Base-by-base conservation (phyloP, 768 basidiomycete genomes). In the Kondoa malvinella region DNA sequence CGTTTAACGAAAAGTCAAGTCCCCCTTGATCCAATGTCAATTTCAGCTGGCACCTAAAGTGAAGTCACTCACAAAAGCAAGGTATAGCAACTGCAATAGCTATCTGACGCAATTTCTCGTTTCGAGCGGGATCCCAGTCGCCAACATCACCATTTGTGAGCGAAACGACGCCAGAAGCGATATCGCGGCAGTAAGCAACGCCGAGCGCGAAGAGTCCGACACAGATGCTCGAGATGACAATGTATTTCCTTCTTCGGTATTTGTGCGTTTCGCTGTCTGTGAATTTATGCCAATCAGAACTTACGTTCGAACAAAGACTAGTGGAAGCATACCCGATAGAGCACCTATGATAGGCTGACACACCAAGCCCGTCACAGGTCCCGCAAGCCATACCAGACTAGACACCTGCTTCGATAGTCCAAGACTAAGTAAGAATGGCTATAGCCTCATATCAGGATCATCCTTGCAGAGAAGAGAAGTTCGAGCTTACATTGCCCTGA, bases 291-390 rank as follows among this genome's bases (percentile, higher is more conserved):
- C n/a, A n/a, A n/a, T n/a, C n/a, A n/a, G n/a, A n/a, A n/a, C n/a
- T n/a, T n/a, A n/a, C n/a, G n/a, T n/a, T n/a, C n/a, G n/a, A n/a
- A n/a, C n/a, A n/a, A n/a, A n/a, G n/a, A n/a, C n/a, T n/a, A n/a
- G n/a, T n/a, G n/a, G n/a, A n/a, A n/a, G n/a, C n/a, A n/a, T n/a
- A n/a, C n/a, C n/a, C n/a, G n/a, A n/a, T n/a, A n/a, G 84, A 15
- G 95, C 92, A 70, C 92, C 95, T 73, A 99, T 95, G 66, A 97
- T 81, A n/a, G 95, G 95, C 76, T 99, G 95, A 2, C 92, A 92
- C 64, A 99, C 80, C 59, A 99, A 81, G 17, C 95, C 95, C 70
- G 89, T 91, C 69, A 99, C 89, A 2, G 95, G 95, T 12, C 94
- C 80, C 0, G 81, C 81, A 34, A 81, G 81, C 95, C 95, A 99